Evolutionary conservation across 805 yeast species (phyloP), one percentile per base, ranked within the genome.

Genomic region (Saccharomycopsis oosterbeekiorum): DNA sequence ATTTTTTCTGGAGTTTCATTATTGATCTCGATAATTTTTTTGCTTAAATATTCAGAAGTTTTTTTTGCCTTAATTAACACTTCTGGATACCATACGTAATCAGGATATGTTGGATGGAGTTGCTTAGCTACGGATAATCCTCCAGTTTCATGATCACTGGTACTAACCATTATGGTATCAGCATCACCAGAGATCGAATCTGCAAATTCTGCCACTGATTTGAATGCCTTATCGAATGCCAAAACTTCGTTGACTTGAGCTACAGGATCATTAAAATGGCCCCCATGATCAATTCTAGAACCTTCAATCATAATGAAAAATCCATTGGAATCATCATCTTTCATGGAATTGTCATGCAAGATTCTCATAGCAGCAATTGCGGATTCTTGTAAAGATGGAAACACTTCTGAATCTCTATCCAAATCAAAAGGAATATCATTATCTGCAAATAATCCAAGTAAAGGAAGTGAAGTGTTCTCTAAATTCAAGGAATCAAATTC

Each of bases 81-180:
- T 69, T 87, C 84, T 0, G 97, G 98, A 68, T 79, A 82, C 97
- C 97, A 92, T 62, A 83, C 69, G 69, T 91, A 91, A 62, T 90
- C 96, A 1, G 97, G 97, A 71, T 91, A 90, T 0, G 70, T 70
- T 2, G 77, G 71, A 4, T 83, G 70, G 43, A 88, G 72, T 76
- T 92, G 97, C 73, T 92, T 83, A 0, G 96, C 90, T 55, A 89
- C 81, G n/a, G 88, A 87, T 65, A 92, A 78, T 0, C 97, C 98
- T 65, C 98, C 98, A 29, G 97, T 92, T 72, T 92, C 98, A 75
- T 92, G 98, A 72, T 92, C 97, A 26, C 96, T 86, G 1, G 97
- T 90, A 29, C 93, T 84, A 51, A 92, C 77, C 50, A 89, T 80
- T 55, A 87, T 76, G 2, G 97, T 89, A 67, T 90, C 97, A 12